Percentiles rank a stretch among this genome's conserved stretches.
Evolutionary conservation across 176 grass and related monocot genomes (phyloP).

Genomic region (Oryza brachyantha): DNA sequence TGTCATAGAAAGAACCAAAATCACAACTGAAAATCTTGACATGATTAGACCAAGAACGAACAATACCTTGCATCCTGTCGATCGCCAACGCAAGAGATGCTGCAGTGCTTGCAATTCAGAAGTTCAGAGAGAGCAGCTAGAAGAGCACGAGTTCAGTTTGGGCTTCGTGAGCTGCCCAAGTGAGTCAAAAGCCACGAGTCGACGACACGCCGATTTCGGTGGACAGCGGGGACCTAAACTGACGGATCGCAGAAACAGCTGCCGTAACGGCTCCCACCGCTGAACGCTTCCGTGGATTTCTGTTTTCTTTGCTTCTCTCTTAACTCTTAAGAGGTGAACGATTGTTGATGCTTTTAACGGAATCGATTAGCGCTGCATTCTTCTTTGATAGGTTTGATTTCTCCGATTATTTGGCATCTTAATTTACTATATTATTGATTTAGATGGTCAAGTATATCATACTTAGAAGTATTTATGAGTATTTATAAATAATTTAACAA

Average conservation of each 20-base stretch:
- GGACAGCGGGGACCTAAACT: neutral
- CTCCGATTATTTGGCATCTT: too few species aligned
- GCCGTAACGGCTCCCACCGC: neutral
- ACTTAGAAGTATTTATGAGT: too few species aligned
- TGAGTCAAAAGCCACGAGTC: neutral
- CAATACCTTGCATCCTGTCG: slow-evolving; percentile 24
- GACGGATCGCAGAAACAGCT: neutral
- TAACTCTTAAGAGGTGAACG: too few species aligned
- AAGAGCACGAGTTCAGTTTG: neutral
- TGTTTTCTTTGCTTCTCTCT: too few species aligned
- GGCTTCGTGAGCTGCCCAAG: neutral
- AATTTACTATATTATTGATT: too few species aligned
- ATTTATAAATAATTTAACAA: too few species aligned
- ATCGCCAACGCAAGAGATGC: neutral
- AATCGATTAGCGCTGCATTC: too few species aligned
- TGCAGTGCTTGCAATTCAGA: neutral
- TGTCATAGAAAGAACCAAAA: neutral
- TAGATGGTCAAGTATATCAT: too few species aligned
- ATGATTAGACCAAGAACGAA: neutral
- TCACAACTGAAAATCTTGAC: neutral
- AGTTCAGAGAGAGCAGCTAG: neutral
- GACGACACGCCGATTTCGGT: neutral
- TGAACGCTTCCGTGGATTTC: neutral
- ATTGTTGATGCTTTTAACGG: too few species aligned
- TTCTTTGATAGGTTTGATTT: too few species aligned